Conservation (phyloP, 2,329 filamentous ascomycete genomes). For the Exserohilum turcica region DNA sequence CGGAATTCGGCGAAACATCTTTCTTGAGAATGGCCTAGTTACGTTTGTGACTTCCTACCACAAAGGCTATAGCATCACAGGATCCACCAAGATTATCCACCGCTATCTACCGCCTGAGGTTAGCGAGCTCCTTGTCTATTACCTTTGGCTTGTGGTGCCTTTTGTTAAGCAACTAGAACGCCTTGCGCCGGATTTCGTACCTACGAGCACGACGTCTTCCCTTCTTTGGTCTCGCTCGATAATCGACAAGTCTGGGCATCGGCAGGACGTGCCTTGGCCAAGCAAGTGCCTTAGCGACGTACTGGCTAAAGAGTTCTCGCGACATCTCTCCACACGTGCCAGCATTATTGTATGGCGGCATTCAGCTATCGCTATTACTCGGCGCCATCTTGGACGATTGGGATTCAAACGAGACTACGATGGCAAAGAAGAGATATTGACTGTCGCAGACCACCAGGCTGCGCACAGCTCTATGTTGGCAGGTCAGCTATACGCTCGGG, state of each 20-base stretch:
- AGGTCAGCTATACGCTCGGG: too few species aligned
- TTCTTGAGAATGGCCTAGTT: neutral
- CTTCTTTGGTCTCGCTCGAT: neutral
- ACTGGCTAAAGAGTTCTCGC: conserved; percentile 1
- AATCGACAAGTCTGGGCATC: neutral
- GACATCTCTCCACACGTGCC: neutral
- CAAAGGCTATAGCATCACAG: too few species aligned
- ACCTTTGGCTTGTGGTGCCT: neutral
- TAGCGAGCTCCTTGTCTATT: neutral
- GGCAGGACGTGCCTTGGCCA: neutral
- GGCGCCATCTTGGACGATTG: neutral
- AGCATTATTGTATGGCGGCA: neutral
- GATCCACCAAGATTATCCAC: neutral
- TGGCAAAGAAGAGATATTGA: too few species aligned
- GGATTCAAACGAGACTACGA: neutral
- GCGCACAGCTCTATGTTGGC: too few species aligned
- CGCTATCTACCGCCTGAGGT: neutral
- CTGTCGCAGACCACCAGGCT: too few species aligned
- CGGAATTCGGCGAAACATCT: neutral
- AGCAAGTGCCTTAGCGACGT: neutral
- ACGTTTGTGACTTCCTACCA: neutral
- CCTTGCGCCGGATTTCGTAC: neutral
- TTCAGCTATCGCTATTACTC: conserved; percentile 1
- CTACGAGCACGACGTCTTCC: neutral
- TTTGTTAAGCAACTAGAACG: neutral